phyloP scores from a whole-genome alignment of 208 protist genomes.

The Leishmania gerbilli region DNA sequence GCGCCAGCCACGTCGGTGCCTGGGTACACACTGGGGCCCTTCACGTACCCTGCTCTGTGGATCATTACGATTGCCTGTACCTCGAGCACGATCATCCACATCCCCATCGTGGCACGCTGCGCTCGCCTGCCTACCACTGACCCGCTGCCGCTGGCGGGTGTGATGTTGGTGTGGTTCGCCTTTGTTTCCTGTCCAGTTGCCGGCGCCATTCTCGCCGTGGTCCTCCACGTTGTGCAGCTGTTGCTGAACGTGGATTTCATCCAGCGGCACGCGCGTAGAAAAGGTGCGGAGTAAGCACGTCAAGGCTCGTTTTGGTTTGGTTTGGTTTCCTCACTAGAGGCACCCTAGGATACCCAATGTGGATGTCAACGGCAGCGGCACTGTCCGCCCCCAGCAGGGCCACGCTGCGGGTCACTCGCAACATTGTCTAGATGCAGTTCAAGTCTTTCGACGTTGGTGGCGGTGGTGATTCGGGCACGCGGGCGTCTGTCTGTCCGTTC shows the following conservation, averaged over 20 bases:
- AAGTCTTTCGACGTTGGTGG: neutral
- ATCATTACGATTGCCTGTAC: constrained; percentile 76
- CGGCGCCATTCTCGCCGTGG: constrained; percentile 44
- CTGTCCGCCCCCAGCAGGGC: neutral
- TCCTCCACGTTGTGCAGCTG: constrained; percentile 71
- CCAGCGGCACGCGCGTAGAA: neutral
- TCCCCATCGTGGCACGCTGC: constrained; percentile 79
- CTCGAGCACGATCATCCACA: constrained; percentile 78
- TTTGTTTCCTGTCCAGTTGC: constrained; percentile 56
- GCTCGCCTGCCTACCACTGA: constrained; percentile 36
- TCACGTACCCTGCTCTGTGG: constrained; percentile 86
- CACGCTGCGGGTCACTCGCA: neutral
- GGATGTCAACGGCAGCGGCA: neutral
- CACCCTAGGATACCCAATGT: neutral
- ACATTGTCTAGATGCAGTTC: neutral
- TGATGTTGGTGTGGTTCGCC: constrained; percentile 67
- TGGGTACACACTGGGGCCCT: constrained; percentile 61
- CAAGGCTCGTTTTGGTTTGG: neutral
- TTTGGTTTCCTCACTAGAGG: neutral
- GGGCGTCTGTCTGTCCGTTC: neutral
- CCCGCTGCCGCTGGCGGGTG: constrained; percentile 51
- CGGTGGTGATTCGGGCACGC: neutral
- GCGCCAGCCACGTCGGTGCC: constrained; percentile 27
- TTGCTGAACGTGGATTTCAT: constrained; percentile 58
- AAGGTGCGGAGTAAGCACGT: neutral